Evolutionary conservation across 2,329 filamentous ascomycete species (phyloP).

Genomic region (Xylaria sp.): DNA sequence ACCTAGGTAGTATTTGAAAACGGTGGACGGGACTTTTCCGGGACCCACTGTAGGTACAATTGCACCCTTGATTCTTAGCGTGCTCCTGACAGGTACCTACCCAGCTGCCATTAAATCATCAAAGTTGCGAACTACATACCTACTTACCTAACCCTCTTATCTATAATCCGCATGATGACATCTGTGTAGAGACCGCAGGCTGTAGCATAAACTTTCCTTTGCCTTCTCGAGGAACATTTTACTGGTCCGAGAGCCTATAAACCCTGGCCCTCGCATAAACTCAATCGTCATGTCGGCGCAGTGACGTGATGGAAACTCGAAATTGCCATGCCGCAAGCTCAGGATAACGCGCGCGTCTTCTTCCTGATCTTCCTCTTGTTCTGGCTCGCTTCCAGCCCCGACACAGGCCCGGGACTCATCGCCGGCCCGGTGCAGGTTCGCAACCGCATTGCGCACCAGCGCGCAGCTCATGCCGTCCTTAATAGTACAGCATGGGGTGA

Average conservation of each 20-base stretch:
- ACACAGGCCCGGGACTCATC: slow-evolving; percentile 56
- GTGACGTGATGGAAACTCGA: slow-evolving; percentile 44
- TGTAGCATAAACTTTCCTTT: slow-evolving; percentile 1
- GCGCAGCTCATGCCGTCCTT: slow-evolving; percentile 63
- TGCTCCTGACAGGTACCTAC: too few species aligned
- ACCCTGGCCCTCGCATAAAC: slow-evolving; percentile 29
- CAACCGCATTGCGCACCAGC: slow-evolving; percentile 63
- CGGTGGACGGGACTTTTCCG: too few species aligned
- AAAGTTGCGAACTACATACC: too few species aligned
- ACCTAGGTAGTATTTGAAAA: too few species aligned
- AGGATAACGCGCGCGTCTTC: slow-evolving; percentile 58
- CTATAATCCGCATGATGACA: slow-evolving; percentile 20
- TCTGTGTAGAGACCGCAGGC: slow-evolving; percentile 1
- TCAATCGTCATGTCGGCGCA: slow-evolving; percentile 37
- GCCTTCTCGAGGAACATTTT: not conserved
- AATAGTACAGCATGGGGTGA: slow-evolving; percentile 70
- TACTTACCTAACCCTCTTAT: not conserved
- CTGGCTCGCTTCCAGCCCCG: slow-evolving; percentile 58
- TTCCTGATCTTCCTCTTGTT: slow-evolving; percentile 58
- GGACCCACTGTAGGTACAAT: too few species aligned
- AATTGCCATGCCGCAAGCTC: slow-evolving; percentile 59
- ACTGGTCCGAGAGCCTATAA: slow-evolving; percentile 19
- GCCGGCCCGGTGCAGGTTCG: slow-evolving; percentile 55
- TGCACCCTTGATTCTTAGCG: too few species aligned
- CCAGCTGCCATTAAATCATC: too few species aligned